Conservation (phyloP, 2,329 filamentous ascomycete species). For the Ophiostoma ulmi region DNA sequence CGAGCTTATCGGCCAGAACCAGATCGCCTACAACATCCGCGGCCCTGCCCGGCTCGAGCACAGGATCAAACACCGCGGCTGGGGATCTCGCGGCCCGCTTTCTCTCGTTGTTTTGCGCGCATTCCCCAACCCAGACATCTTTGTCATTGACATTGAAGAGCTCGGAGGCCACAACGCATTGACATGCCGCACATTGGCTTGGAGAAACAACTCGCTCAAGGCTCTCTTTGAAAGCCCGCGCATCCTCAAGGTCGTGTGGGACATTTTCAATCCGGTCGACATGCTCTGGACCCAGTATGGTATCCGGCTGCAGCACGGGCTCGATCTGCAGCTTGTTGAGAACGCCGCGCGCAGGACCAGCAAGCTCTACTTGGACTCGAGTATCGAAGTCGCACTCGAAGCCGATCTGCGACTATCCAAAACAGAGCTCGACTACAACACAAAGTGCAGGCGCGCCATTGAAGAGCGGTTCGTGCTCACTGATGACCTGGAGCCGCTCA, state of each 20-base stretch:
- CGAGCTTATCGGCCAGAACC: constrained; percentile 12
- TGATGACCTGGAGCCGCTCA: constrained; percentile 41
- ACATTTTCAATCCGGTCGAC: constrained; percentile 32
- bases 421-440: constrained; percentile 34
- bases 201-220: constrained; percentile 22
- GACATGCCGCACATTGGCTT: constrained; percentile 15
- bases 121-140: constrained; percentile 16
- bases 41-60: constrained; percentile 19
- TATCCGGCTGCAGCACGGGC: constrained; percentile 29
- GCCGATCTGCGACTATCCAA: constrained; percentile 13
- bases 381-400: constrained; percentile 24
- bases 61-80: not conserved
- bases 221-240: constrained; percentile 27
- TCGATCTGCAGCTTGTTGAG: constrained; percentile 34
- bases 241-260: constrained; percentile 30
- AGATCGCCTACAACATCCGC: constrained; percentile 28
- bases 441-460: constrained; percentile 27
- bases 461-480: constrained; percentile 39
- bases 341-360: constrained; percentile 29
- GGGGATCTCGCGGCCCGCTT: constrained; percentile 28
- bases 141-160: constrained; percentile 29
- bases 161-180: constrained; percentile 27
- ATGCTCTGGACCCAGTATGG: constrained; percentile 30
- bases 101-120: constrained; percentile 27
- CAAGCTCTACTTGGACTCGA: not conserved